Evolutionary conservation across 2,329 filamentous ascomycete genomes (phyloP).

Genomic region (Xylariaceae sp.): DNA sequence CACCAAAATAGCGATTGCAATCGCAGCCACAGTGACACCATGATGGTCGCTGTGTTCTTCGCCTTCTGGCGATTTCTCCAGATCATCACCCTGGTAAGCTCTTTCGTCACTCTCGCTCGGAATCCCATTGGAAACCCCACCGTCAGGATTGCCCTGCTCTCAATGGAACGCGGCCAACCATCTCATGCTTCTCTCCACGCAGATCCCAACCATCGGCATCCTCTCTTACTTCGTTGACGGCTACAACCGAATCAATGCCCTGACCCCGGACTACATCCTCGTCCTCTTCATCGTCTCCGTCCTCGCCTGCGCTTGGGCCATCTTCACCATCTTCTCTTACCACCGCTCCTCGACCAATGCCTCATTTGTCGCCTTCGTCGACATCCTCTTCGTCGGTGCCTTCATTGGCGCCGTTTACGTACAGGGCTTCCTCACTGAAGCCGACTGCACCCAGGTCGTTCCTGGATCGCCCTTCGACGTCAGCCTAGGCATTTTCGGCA

Average conservation of each 20-base stretch:
- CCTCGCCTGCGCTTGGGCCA: slow-evolving; percentile 57
- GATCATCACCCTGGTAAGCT: slow-evolving; percentile 58
- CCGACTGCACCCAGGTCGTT: slow-evolving; percentile 62
- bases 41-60: slow-evolving; percentile 61
- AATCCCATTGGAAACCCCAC: not conserved
- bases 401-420: slow-evolving; percentile 59
- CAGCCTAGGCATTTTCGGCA: slow-evolving; percentile 56
- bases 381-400: slow-evolving; percentile 57
- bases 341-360: slow-evolving; percentile 57
- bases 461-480: slow-evolving; percentile 47
- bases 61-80: slow-evolving; percentile 57
- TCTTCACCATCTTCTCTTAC: slow-evolving; percentile 63
- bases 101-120: not conserved
- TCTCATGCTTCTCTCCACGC: not conserved
- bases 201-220: slow-evolving; percentile 64
- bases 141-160: no score
- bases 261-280: slow-evolving; percentile 59
- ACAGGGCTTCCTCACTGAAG: slow-evolving; percentile 53
- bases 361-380: slow-evolving; percentile 55
- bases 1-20: not conserved
- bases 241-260: slow-evolving; percentile 50
- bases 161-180: slow-evolving; percentile 2
- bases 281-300: slow-evolving; percentile 63
- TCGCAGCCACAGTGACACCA: slow-evolving; percentile 28
- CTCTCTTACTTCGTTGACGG: slow-evolving; percentile 61